Percentiles rank a stretch among this genome's conserved stretches.
These are phyloP conservation scores for Apiospora arundinis DNA, from an alignment of 2,329 filamentous ascomycete genomes.

Conservation along the genomic window DNA sequence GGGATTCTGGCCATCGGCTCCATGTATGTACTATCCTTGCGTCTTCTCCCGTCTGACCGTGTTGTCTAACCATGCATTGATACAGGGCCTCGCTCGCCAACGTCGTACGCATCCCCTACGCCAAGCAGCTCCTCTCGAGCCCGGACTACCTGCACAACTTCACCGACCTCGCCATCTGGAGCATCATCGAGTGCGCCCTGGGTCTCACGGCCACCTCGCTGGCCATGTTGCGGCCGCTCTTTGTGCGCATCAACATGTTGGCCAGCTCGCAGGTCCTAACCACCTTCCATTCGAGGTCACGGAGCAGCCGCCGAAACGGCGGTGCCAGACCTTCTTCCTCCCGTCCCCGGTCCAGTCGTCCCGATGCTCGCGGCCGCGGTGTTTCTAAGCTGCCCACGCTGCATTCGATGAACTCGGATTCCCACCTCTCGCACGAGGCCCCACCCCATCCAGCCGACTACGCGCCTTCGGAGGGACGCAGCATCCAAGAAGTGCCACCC, in stretches of 20 bases:
- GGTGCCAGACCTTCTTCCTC: not conserved
- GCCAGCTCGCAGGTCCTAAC: not conserved
- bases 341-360: not conserved
- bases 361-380: not conserved
- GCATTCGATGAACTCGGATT: not conserved
- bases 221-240: constrained; percentile 24
- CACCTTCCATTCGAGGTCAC: not conserved
- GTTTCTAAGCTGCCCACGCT: not conserved
- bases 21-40: constrained; percentile 16
- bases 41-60: not conserved
- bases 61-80: not conserved
- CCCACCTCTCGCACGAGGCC: not conserved
- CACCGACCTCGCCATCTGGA: constrained; percentile 26
- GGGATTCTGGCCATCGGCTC: constrained; percentile 24
- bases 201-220: constrained; percentile 24
- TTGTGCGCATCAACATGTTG: constrained; percentile 12
- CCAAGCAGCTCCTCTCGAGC: constrained; percentile 21
- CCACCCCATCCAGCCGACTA: not conserved
- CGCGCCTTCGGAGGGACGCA: not conserved
- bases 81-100: constrained; percentile 25
- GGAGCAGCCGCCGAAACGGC: not conserved
- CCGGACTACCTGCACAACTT: constrained; percentile 25
- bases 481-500: not conserved
- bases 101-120: constrained; percentile 26
- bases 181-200: constrained; percentile 22